phyloP scores from a whole-genome alignment of 2,329 filamentous ascomycete species.

The Clonostachys chloroleuca region DNA sequence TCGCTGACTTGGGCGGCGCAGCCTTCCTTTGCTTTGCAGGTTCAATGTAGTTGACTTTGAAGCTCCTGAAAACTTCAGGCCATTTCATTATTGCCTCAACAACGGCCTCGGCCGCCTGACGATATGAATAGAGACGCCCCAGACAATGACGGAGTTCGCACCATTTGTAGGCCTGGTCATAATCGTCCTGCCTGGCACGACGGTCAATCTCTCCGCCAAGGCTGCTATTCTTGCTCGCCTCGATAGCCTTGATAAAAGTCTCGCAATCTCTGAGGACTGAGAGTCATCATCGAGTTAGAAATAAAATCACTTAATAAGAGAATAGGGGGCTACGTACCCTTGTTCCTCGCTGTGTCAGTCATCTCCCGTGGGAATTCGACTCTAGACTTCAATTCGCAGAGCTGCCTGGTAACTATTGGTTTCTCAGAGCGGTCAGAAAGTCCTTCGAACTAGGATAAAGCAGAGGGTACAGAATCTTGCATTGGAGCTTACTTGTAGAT shows the following conservation, averaged over 20 bases:
- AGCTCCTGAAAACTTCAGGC: slow-evolving; percentile 14
- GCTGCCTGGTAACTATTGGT: background rate
- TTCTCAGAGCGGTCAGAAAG: background rate
- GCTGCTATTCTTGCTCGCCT: background rate
- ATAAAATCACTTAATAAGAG: too few relatives aligned
- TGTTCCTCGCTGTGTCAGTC: too few relatives aligned
- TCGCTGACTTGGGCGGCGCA: background rate
- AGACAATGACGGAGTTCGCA: slow-evolving; percentile 13
- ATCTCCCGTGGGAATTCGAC: background rate
- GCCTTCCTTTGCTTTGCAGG: slow-evolving; percentile 8
- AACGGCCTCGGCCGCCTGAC: slow-evolving; percentile 8
- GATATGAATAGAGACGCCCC: slow-evolving; percentile 13
- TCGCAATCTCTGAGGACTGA: slow-evolving; percentile 9
- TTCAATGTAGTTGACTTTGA: slow-evolving; percentile 11
- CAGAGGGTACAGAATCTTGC: too few relatives aligned
- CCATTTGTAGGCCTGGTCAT: slow-evolving; percentile 6
- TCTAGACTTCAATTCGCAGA: background rate
- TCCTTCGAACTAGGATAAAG: background rate
- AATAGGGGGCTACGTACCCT: too few relatives aligned
- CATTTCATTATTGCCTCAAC: slow-evolving; percentile 6
- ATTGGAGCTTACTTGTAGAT: background rate
- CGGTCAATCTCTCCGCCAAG: slow-evolving; percentile 2
- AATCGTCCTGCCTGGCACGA: slow-evolving; percentile 1
- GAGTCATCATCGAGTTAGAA: too few relatives aligned
- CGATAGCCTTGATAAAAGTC: slow-evolving; percentile 9